phyloP scores from a whole-genome alignment of 2,329 filamentous ascomycete genomes.

The Cordyceps militaris region DNA sequence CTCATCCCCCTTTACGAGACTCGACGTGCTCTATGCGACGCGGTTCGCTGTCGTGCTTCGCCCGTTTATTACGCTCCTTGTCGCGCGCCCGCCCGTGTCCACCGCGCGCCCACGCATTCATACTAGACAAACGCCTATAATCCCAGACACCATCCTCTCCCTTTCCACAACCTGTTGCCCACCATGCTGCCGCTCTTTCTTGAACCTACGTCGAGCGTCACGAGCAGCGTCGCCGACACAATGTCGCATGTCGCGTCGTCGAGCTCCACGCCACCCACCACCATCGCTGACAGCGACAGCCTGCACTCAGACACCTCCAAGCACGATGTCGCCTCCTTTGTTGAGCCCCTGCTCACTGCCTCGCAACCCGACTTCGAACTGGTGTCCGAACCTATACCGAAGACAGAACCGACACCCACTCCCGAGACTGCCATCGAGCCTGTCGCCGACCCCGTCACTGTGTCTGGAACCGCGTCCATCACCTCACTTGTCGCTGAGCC shows the following conservation, averaged over 20 bases:
- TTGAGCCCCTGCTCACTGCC: constrained; percentile 14
- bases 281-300: constrained; percentile 51
- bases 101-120: neutral
- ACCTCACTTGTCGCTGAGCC: constrained; percentile 22
- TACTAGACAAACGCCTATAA: neutral
- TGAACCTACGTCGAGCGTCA: constrained; percentile 26
- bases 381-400: constrained; percentile 20
- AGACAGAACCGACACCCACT: neutral
- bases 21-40: constrained; percentile 6
- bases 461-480: neutral
- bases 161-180: constrained; percentile 3
- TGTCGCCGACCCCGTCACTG: neutral
- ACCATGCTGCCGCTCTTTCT: constrained; percentile 26
- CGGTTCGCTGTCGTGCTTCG: neutral
- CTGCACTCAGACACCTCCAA: constrained; percentile 40
- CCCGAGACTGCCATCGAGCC: neutral
- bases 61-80: neutral
- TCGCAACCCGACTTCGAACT: constrained; percentile 13
- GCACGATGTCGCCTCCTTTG: constrained; percentile 30
- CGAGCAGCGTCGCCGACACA: constrained; percentile 28
- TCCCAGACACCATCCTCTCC: neutral
- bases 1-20: neutral
- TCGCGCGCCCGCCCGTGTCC: neutral
- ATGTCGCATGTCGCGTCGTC: constrained; percentile 48
- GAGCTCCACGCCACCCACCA: constrained; percentile 60